Evolutionary conservation across 805 yeast genomes (phyloP).

Genomic region (Metschnikowia proteae): DNA sequence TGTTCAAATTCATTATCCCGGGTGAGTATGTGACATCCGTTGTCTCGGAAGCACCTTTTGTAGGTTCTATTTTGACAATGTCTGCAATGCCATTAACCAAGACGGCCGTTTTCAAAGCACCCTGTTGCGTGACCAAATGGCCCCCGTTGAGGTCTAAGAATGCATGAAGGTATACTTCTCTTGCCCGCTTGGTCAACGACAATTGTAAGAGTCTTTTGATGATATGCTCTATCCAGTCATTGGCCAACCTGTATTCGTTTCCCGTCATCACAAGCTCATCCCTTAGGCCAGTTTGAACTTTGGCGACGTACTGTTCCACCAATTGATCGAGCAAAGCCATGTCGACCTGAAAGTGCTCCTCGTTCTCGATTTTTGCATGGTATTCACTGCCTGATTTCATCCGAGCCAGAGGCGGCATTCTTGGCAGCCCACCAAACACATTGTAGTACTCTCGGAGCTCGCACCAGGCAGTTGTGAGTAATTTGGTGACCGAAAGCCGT

Average conservation of each 20-base stretch:
- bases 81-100: constrained; percentile 56
- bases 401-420: constrained; percentile 22
- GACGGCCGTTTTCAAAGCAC: constrained; percentile 24
- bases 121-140: constrained; percentile 11
- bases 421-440: constrained; percentile 42
- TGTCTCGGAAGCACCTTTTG: not conserved
- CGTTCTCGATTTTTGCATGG: constrained; percentile 14
- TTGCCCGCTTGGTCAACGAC: constrained; percentile 47
- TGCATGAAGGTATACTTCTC: constrained; percentile 61
- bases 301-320: constrained; percentile 10
- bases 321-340: constrained; percentile 18
- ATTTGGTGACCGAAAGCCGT: constrained; percentile 55
- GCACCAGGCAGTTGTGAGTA: constrained; percentile 64
- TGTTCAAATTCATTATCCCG: not conserved
- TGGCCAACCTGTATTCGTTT: constrained; percentile 21
- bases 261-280: constrained; percentile 14
- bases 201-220: constrained; percentile 38
- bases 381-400: constrained; percentile 44
- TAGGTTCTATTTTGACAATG: constrained; percentile 7
- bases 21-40: not conserved
- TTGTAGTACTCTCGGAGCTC: constrained; percentile 56
- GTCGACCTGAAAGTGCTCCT: constrained; percentile 48
- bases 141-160: constrained; percentile 35
- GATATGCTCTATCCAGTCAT: constrained; percentile 41
- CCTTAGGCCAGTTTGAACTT: constrained; percentile 8